Evolutionary conservation across 352 stramenopile genomes (phyloP).

Genomic region (Thraustotheca clavata): DNA sequence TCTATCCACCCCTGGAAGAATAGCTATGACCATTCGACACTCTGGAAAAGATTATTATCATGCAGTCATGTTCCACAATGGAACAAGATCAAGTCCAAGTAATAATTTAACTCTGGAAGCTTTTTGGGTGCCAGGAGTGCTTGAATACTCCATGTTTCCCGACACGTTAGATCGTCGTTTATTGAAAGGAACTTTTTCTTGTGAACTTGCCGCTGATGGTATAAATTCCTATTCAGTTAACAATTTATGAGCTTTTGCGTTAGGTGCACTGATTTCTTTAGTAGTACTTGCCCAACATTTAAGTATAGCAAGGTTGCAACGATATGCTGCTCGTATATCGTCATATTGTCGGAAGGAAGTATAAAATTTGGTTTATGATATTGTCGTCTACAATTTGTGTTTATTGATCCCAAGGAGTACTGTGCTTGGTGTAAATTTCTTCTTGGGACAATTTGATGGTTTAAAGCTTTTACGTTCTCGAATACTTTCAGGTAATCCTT

Average conservation of each 20-base stretch:
- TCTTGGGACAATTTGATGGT: slow-evolving; percentile 49
- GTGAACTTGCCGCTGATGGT: no score
- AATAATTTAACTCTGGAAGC: neutral
- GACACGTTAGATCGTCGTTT: neutral
- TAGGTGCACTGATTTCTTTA: neutral
- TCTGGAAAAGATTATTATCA: neutral
- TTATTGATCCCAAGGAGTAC: slow-evolving; percentile 72
- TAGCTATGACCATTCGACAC: neutral
- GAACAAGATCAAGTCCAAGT: neutral
- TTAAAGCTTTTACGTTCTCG: slow-evolving; percentile 68
- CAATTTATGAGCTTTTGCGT: neutral
- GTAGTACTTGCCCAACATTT: neutral
- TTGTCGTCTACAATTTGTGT: slow-evolving; percentile 45
- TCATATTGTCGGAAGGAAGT: neutral
- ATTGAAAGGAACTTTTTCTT: neutral
- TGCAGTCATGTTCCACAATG: neutral
- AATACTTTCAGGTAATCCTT: slow-evolving; percentile 43
- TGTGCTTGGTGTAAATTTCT: slow-evolving; percentile 62
- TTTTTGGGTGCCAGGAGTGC: neutral
- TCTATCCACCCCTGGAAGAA: neutral
- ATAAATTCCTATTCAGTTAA: neutral
- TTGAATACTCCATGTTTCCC: slow-evolving; percentile 3
- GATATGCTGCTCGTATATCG: neutral
- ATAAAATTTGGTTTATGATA: neutral
- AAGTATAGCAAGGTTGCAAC: neutral